Evolutionary conservation across 768 basidiomycete species (phyloP), one percentile per base, ranked within the genome.

Genomic region (Mrakia gelida): DNA sequence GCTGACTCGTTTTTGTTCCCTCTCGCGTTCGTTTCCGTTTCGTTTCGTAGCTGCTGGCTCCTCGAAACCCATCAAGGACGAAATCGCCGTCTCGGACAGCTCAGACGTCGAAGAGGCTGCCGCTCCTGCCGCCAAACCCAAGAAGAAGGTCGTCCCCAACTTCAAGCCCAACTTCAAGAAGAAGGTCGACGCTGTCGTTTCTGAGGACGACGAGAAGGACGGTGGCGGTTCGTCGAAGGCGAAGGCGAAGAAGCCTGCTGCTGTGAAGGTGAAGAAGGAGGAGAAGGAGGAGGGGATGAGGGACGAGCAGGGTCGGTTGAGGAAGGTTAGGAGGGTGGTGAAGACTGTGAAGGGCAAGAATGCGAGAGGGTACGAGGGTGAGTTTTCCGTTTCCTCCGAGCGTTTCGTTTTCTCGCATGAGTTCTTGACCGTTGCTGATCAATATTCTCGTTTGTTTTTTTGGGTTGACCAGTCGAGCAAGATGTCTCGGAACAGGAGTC

Each of bases 281-380:
- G 15, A 65, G 63, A 34, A 7, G 26, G 67, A 41, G 26, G 67
- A 70, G 38, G 67, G 43, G 67, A 70, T n/a, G 38, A 34, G 67
- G 38, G 67, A 70, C 26, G 67, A 18, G 5, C 67, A 70, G 26
- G 67, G 67, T 16, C 34, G 67, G 67, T n/a, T 70, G 67, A 70
- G 67, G 38, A 70, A 70, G 38, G 67, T 70, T 2, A 70, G 67
- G 67, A 70, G 67, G 67, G 67, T 70, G 67, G 67, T 70, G 34
- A 70, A 43, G 67, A 70, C 67, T 0, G 67, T 70, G 67, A 21
- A 38, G 67, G 67, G 67, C 41, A 70, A 70, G 67, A 70, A 70
- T 38, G 38, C 34, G 67, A 38, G 67, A 15, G 67, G 67, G 23
- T 70, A 70, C 41, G 38, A 41, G 6, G 67, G 67, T 70, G 26